Percentiles rank a stretch among this genome's conserved stretches.
phyloP scores from a whole-genome alignment of 2,329 filamentous ascomycete species.

The Aureobasidium sp. region DNA sequence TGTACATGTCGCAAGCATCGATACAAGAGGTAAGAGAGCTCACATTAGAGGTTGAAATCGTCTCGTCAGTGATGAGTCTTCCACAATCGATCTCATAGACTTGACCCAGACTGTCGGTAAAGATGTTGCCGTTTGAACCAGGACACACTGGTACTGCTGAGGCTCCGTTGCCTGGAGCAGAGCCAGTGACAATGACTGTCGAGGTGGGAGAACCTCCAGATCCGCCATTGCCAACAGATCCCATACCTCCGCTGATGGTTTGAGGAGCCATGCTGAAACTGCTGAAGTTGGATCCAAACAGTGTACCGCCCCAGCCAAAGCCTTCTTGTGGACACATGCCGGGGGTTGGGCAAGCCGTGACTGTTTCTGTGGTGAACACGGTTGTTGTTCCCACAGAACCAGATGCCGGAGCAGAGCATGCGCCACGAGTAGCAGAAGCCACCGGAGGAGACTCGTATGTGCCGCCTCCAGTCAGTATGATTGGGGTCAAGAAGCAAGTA shows the following conservation, averaged over 20 bases:
- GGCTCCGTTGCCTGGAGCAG: conserved; percentile 2
- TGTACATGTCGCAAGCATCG: conserved; percentile 27
- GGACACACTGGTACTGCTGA: conserved; percentile 23
- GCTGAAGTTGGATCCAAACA: conserved; percentile 10
- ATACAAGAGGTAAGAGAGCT: conserved; percentile 23
- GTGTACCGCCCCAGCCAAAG: conserved; percentile 8
- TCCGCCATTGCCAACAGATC: not conserved
- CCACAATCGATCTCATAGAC: conserved; percentile 24
- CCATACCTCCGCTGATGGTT: not conserved
- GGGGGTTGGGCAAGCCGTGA: conserved; percentile 24
- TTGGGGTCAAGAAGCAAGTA: conserved; percentile 24
- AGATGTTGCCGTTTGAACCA: conserved; percentile 18
- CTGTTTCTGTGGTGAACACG: conserved; percentile 25
- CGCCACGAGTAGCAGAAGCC: not conserved
- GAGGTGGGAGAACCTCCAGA: not conserved
- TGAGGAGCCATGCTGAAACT: conserved; percentile 4
- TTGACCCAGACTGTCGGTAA: conserved; percentile 21
- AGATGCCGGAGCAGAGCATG: conserved; percentile 15
- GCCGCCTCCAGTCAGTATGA: conserved; percentile 16
- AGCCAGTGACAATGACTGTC: not conserved
- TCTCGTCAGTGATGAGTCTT: conserved; percentile 18
- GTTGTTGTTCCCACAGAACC: conserved; percentile 23
- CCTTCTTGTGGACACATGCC: conserved; percentile 21
- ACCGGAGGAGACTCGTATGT: not conserved
- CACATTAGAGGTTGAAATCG: conserved; percentile 20